Evolutionary conservation across 371 early-diverging fungal genomes (phyloP).

Genomic region (Vittaforma corneae): DNA sequence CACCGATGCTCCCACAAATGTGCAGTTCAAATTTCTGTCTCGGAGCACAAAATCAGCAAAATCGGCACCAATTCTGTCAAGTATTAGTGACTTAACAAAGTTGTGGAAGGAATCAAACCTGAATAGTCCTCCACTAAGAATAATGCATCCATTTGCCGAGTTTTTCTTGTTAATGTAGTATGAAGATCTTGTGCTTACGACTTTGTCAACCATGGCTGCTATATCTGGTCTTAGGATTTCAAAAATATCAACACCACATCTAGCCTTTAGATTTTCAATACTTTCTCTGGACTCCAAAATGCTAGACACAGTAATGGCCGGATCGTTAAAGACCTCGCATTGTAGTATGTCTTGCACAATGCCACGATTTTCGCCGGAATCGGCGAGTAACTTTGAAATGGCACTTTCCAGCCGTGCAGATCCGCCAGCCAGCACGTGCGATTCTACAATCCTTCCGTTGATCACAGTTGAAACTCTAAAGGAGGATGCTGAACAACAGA

Average conservation of each 20-base stretch:
- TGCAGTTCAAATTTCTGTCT: background rate
- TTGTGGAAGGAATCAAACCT: background rate
- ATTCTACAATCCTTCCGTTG: background rate
- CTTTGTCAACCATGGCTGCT: constrained; percentile 1
- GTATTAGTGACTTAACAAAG: background rate
- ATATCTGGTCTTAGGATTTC: too few relatives aligned
- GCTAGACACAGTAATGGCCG: too few relatives aligned
- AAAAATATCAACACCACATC: too few relatives aligned
- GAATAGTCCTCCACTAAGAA: background rate
- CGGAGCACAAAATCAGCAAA: background rate
- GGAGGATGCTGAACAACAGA: background rate
- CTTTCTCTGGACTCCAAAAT: too few relatives aligned
- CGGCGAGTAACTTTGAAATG: too few relatives aligned
- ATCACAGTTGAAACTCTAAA: background rate
- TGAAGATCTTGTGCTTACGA: background rate
- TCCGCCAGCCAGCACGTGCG: too few relatives aligned
- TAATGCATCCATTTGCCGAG: background rate
- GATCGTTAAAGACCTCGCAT: too few relatives aligned
- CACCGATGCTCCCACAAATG: constrained; percentile 2
- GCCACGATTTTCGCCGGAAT: too few relatives aligned
- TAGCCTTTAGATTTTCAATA: too few relatives aligned
- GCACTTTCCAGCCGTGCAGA: too few relatives aligned
- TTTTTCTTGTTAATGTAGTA: background rate
- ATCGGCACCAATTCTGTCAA: background rate
- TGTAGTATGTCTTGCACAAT: too few relatives aligned